Evolutionary conservation across 345 rosid species (phyloP), one percentile per base, ranked within the genome.

Genomic region (Trapa bicornis): DNA sequence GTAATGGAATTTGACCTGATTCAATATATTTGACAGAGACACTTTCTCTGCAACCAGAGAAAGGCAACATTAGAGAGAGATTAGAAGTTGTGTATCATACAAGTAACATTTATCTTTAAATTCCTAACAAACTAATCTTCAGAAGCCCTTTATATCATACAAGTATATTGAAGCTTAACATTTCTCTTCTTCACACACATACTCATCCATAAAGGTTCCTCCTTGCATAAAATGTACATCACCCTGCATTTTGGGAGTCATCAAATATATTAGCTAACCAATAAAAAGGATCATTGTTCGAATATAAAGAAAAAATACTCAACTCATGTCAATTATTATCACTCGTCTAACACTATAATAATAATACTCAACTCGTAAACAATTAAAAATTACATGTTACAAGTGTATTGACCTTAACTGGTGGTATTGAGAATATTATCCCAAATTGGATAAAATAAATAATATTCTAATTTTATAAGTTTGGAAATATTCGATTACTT

Each of bases 181-280:
- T 77, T 84, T 1, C 67, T 76, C 38, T 41, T 81, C 68, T 74
- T 83, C 47, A 89, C 78, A 71, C 97, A 88, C 32, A 86, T 70
- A 65, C 73, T 81, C 98, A 88, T 89, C 98, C 98, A 93, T 7
- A 93, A 75, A 0, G 98, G 98, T 56, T 93, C 98, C 78, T 88
- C 98, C 42, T 84, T 82, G 82, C 97, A 88, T 2, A 93, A 75
- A 63, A 89, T 87, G 75, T 93, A 88, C 92, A 85, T 83, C 42
- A 87, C 91, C 76, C 98, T 93, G 79, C 80, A 71, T 1, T 36
- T 54, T 32, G 16, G 63, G 37, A 36, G 12, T 33, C 37, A 22
- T 8, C 2, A 35, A 42, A 65, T 14, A 64, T 6, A 64, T 22
- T 6, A 64, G 47, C 38, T 39, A 4, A 22, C 29, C 29, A 39